Percentiles rank a stretch among this genome's conserved stretches.
These are phyloP conservation scores for Gracilaria gracilis DNA, from an alignment of 23 red algal species.

Conservation along the genomic window DNA sequence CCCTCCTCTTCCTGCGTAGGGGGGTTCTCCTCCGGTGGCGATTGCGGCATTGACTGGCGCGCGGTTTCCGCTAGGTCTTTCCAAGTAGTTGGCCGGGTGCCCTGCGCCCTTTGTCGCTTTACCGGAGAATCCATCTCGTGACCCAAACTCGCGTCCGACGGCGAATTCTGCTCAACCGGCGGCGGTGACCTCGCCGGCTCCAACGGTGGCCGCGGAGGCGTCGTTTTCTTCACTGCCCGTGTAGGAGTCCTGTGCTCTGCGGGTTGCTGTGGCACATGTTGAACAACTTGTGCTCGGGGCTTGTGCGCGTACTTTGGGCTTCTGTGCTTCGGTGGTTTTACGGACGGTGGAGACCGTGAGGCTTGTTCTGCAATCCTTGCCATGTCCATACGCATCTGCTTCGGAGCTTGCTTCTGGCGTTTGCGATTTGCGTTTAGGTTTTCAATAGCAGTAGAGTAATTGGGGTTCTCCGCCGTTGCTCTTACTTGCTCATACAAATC, in stretches of 20 bases:
- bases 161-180: neutral
- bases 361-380: neutral
- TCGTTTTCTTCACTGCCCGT: neutral
- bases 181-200: slow-evolving; percentile 1
- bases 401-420: slow-evolving; percentile 34
- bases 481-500: slow-evolving; percentile 53
- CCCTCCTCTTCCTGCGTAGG: slow-evolving; percentile 34
- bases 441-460: slow-evolving; percentile 65
- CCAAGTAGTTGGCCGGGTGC: slow-evolving; percentile 33
- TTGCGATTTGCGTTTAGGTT: slow-evolving; percentile 67
- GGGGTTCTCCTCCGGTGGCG: slow-evolving; percentile 40
- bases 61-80: slow-evolving; percentile 64
- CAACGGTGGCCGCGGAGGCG: too few species aligned
- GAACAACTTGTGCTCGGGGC: neutral
- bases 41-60: slow-evolving; percentile 57
- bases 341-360: neutral
- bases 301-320: neutral
- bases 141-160: neutral
- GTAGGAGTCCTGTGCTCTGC: neutral
- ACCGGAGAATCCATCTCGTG: neutral
- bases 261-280: neutral
- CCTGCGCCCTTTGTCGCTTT: neutral
- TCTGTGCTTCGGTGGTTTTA: neutral
- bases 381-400: slow-evolving; percentile 11
- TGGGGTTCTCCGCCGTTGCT: slow-evolving; percentile 50